Base-by-base conservation (phyloP, 495 filamentous ascomycete genomes). In the Symbiotaphrina buchneri region DNA sequence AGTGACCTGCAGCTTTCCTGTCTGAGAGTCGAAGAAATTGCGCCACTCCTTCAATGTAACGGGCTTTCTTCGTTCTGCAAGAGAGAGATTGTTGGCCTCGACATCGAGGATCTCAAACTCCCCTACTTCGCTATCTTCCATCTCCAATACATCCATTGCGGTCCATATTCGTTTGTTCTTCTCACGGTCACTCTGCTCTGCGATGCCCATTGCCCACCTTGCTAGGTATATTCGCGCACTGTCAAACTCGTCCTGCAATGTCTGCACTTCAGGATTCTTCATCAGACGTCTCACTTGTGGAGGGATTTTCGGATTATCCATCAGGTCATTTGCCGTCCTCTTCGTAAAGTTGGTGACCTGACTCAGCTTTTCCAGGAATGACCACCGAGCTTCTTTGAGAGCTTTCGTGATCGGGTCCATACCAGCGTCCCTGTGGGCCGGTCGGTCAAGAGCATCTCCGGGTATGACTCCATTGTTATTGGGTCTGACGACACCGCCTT, bases 201-300 rank as follows among this genome's bases (percentile, higher is more conserved):
- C 82, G 32, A 97, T 90, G 1, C 80, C 90, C 87, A 95, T 95
- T 0, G 87, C 87, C 87, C 87, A 97, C 27, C 87, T 61, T 2
- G 87, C 87, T 15, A 97, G 59, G 42, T 97, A 97, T 22, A 97
- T 55, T 37, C 87, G 63, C 4, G 90, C 87, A 42, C 80, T 91
- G 51, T 95, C 90, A 39, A 95, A 97, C 46, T 97, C 87, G 37
- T 94, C 84, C 47, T 87, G 80, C 28, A 97, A 41, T 0, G 81
- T 93, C 50, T 92, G 83, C 7, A 97, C 84, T 45, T 97, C 84
- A 1, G 87, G 90, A 34, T 90, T 92, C 42, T 71, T 66, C 56
- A 95, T 68, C 45, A 97, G 41, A 31, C 80, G 64, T 41, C 74
- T 64, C 18, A 95, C 68, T 44, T 94, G 87, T 1, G 77, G 77